phyloP scores from a whole-genome alignment of 2,329 filamentous ascomycete species.

The Aspergillus sp. region DNA sequence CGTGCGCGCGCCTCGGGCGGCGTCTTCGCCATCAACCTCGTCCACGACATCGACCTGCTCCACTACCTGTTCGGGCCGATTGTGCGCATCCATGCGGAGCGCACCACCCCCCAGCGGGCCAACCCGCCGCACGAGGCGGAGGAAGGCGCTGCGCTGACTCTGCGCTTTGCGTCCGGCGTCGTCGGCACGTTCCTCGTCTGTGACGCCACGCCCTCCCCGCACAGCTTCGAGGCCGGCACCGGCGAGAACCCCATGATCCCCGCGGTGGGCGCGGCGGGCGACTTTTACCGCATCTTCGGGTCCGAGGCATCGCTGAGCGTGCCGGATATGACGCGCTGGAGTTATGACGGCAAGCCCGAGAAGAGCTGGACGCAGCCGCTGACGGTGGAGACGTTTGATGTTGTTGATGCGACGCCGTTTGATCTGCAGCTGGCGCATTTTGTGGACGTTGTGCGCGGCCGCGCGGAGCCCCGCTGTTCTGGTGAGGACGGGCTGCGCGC shows the following conservation, averaged over 20 bases:
- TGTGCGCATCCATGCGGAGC: conserved; percentile 50
- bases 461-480: conserved; percentile 47
- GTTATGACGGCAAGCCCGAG: conserved; percentile 37
- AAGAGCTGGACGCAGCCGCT: conserved; percentile 46
- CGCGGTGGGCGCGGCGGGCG: conserved; percentile 27
- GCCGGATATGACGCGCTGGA: conserved; percentile 52
- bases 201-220: conserved; percentile 51
- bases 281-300: conserved; percentile 57
- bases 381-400: conserved; percentile 27
- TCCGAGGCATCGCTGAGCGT: conserved; percentile 52
- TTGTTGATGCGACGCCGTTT: conserved; percentile 44
- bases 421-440: conserved; percentile 54
- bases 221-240: conserved; percentile 57
- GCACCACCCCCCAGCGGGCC: conserved; percentile 42
- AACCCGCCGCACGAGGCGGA: conserved; percentile 45
- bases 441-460: conserved; percentile 46
- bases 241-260: conserved; percentile 58
- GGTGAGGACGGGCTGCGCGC: conserved; percentile 51
- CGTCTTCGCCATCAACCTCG: conserved; percentile 56
- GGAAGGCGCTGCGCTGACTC: conserved; percentile 55
- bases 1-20: conserved; percentile 47
- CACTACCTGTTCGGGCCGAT: conserved; percentile 58
- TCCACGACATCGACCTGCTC: conserved; percentile 61
- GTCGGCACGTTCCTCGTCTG: conserved; percentile 58
- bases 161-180: conserved; percentile 53